These are phyloP conservation scores for Glomus cerebriforme DNA, from an alignment of 192 early-diverging fungal genomes.

Conservation along the genomic window DNA sequence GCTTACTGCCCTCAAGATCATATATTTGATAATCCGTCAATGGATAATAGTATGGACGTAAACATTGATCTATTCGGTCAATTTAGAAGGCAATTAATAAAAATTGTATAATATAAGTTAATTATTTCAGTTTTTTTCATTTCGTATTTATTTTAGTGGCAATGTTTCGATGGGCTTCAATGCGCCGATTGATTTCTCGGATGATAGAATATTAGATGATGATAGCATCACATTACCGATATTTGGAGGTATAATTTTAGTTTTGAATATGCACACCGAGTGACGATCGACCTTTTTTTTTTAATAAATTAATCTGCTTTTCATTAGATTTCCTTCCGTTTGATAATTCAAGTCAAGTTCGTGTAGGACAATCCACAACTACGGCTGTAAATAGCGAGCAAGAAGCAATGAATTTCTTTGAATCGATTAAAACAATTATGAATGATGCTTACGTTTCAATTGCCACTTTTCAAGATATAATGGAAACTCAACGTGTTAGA, in stretches of 20 bases:
- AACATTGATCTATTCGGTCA: not conserved
- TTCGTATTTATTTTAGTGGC: not conserved
- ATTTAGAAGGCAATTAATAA: not conserved
- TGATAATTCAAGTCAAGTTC: not conserved
- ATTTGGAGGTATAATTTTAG: constrained; percentile 8
- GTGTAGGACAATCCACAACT: not conserved
- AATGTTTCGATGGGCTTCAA: not conserved
- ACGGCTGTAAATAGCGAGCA: not conserved
- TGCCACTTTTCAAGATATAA: constrained; percentile 16
- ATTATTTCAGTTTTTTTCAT: not conserved
- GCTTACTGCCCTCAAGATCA: not conserved
- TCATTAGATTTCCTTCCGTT: not conserved
- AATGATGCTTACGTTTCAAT: not conserved
- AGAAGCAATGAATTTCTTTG: constrained; percentile 1
- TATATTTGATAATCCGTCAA: not conserved
- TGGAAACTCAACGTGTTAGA: constrained; percentile 10
- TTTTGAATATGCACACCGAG: no score
- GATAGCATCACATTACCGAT: not conserved
- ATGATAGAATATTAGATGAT: not conserved
- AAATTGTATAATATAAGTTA: not conserved
- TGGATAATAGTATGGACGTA: not conserved
- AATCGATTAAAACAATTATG: constrained; percentile 5
- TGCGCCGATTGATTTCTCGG: not conserved
- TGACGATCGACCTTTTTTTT: no score
- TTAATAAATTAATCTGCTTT: not conserved